phyloP scores from a whole-genome alignment of 1,139 yeast species.

The Blastobotrys malaysiensis region DNA sequence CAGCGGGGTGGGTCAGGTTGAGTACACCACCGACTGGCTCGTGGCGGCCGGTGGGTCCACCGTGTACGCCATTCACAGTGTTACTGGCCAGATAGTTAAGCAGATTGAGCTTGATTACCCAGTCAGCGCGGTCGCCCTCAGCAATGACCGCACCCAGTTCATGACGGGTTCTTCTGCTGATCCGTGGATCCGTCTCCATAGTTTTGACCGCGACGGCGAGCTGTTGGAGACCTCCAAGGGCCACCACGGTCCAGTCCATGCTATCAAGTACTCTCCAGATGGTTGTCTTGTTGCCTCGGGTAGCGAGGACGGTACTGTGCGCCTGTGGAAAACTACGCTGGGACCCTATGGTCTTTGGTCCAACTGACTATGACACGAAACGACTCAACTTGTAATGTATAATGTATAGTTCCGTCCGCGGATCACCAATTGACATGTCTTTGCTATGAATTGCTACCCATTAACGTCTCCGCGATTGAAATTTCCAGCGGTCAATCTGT shows the following conservation, averaged over 20 bases:
- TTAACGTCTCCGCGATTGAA: no score
- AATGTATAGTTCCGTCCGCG: neutral
- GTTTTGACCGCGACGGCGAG: conserved; percentile 30
- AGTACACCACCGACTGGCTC: conserved; percentile 22
- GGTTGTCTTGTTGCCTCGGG: conserved; percentile 51
- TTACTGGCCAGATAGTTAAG: conserved; percentile 19
- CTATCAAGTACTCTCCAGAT: conserved; percentile 34
- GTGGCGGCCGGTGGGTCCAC: conserved; percentile 28
- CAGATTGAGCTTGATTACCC: conserved; percentile 27
- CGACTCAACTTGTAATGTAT: neutral
- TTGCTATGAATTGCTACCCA: no score
- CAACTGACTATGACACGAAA: conserved; percentile 1
- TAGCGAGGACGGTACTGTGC: conserved; percentile 61
- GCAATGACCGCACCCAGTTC: conserved; percentile 23
- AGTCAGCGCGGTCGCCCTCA: conserved; percentile 30
- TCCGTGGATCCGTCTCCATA: conserved; percentile 35
- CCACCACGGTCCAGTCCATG: conserved; percentile 38
- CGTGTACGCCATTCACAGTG: conserved; percentile 24
- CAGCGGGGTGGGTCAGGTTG: conserved; percentile 29
- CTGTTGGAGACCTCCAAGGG: conserved; percentile 31
- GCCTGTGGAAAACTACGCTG: conserved; percentile 47
- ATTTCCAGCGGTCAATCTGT: no score
- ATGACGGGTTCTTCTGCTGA: conserved; percentile 32
- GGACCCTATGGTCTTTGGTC: conserved; percentile 36
- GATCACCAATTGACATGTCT: no score